These are phyloP conservation scores for Monosporascus sp. DNA, from an alignment of 2,329 filamentous ascomycete genomes.

Conservation along the genomic window DNA sequence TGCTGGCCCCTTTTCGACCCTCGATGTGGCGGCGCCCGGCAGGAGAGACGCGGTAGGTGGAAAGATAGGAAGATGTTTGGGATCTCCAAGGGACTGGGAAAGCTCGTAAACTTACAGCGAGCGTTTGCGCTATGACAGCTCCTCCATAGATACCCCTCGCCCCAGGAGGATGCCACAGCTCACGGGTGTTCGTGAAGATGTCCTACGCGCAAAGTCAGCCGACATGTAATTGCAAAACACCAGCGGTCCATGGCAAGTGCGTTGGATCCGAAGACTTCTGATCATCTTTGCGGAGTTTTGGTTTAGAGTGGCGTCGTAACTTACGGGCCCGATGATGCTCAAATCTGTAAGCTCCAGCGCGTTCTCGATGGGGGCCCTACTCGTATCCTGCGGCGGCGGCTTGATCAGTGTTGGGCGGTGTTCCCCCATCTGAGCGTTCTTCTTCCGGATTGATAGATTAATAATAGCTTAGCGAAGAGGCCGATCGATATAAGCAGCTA, in stretches of 20 bases:
- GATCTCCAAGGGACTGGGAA: not conserved
- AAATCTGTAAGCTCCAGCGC: constrained; percentile 81
- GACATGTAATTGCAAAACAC: too few relatives aligned
- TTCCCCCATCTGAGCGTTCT: constrained; percentile 22
- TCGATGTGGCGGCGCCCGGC: too few relatives aligned
- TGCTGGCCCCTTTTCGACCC: not conserved
- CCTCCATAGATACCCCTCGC: constrained; percentile 93
- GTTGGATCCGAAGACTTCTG: too few relatives aligned
- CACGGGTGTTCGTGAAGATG: constrained; percentile 90
- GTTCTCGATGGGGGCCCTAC: constrained; percentile 80
- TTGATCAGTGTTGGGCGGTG: constrained; percentile 57
- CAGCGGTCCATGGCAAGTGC: too few relatives aligned
- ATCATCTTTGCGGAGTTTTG: too few relatives aligned
- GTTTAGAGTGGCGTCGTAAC: not conserved
- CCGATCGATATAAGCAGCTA: not conserved
- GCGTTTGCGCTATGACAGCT: constrained; percentile 77
- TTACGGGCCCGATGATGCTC: constrained; percentile 65
- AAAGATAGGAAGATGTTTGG: too few relatives aligned
- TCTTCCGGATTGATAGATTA: not conserved
- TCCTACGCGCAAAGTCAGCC: constrained; percentile 44
- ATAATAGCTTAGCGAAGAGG: not conserved
- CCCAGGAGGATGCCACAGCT: constrained; percentile 85
- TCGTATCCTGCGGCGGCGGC: constrained; percentile 65
- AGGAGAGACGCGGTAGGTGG: too few relatives aligned
- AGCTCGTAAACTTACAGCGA: constrained; percentile 20